A percentile compares a stretch with the other conserved stretches of the same genome.
These are phyloP conservation scores for Tolypocladium pustulatum DNA, from an alignment of 2,329 filamentous ascomycete species.

Conservation along the genomic window DNA sequence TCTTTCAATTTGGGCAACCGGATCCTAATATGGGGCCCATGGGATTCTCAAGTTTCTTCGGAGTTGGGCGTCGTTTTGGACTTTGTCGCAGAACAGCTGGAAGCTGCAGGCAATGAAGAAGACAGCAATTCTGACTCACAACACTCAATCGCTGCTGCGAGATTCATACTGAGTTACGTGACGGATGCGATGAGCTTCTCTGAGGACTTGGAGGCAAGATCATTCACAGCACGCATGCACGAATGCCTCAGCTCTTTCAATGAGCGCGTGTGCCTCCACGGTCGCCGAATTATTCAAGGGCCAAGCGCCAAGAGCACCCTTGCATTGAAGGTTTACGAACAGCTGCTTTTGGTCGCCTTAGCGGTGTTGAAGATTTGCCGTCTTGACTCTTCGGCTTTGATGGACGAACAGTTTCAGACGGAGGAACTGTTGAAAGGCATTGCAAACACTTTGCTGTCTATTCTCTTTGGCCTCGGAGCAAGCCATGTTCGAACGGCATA, in stretches of 20 bases:
- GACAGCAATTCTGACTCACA: constrained; percentile 1
- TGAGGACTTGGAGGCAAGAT: constrained; percentile 20
- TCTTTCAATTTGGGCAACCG: constrained; percentile 38
- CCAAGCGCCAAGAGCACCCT: constrained; percentile 2
- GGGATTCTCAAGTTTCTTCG: constrained; percentile 49
- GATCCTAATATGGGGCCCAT: constrained; percentile 41
- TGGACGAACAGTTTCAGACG: constrained; percentile 27
- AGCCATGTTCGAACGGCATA: constrained; percentile 35
- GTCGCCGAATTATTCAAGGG: constrained; percentile 2
- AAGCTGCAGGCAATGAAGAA: constrained; percentile 4
- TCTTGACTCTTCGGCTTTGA: constrained; percentile 15
- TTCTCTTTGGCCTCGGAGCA: constrained; percentile 32
- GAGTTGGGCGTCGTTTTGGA: constrained; percentile 53
- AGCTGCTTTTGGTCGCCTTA: constrained; percentile 21
- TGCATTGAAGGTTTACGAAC: constrained; percentile 16
- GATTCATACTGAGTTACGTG: constrained; percentile 39
- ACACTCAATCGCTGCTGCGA: constrained; percentile 18
- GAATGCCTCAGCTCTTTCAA: constrained; percentile 33
- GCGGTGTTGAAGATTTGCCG: constrained; percentile 32
- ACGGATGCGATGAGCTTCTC: constrained; percentile 30
- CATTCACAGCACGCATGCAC: constrained; percentile 31
- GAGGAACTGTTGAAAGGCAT: constrained; percentile 38
- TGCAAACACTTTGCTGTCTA: constrained; percentile 24
- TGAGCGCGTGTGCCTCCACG: constrained; percentile 13
- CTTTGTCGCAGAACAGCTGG: constrained; percentile 40